These are phyloP conservation scores for Neofusicoccum umdonicola DNA, from an alignment of 2,329 filamentous ascomycete species.

Conservation along the genomic window DNA sequence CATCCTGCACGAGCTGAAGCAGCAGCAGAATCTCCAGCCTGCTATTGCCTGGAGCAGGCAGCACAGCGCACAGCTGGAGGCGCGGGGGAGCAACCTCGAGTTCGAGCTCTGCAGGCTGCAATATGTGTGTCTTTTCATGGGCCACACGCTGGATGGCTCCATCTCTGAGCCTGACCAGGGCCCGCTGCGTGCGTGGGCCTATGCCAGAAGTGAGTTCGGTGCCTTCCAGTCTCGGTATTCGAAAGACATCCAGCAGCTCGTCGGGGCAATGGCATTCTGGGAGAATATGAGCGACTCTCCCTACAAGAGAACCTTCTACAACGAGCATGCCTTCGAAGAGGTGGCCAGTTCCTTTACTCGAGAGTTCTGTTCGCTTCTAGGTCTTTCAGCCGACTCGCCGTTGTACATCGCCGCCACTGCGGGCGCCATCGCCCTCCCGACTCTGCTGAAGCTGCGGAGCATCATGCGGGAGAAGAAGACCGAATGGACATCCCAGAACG, in stretches of 20 bases:
- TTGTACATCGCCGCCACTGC: conserved; percentile 91
- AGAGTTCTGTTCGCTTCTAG: conserved; percentile 90
- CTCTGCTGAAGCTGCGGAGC: conserved; percentile 79
- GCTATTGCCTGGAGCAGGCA: conserved; percentile 83
- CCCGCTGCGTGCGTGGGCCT: conserved; percentile 65
- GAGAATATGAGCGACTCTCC: conserved; percentile 74
- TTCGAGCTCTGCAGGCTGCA: conserved; percentile 91
- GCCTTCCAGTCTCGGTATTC: conserved; percentile 73
- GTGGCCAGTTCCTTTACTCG: conserved; percentile 84
- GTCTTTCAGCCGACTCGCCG: conserved; percentile 85
- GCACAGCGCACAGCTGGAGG: conserved; percentile 70
- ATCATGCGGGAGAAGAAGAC: conserved; percentile 88
- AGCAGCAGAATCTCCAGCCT: conserved; percentile 68
- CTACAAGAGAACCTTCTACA: conserved; percentile 76
- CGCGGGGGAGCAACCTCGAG: conserved; percentile 85
- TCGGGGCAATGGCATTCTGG: conserved; percentile 75
- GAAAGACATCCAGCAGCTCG: conserved; percentile 76
- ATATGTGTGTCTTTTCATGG: conserved; percentile 83
- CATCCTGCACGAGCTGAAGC: conserved; percentile 75
- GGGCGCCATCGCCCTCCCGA: conserved; percentile 85
- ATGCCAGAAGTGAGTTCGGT: conserved; percentile 72
- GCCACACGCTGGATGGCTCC: conserved; percentile 56
- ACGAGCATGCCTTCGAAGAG: conserved; percentile 73
- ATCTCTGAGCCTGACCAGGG: conserved; percentile 49
- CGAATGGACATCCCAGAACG: conserved; percentile 90